Evolutionary conservation across 179 eudicot genomes (phyloP).

Genomic region (Heliamphora pulchella): DNA sequence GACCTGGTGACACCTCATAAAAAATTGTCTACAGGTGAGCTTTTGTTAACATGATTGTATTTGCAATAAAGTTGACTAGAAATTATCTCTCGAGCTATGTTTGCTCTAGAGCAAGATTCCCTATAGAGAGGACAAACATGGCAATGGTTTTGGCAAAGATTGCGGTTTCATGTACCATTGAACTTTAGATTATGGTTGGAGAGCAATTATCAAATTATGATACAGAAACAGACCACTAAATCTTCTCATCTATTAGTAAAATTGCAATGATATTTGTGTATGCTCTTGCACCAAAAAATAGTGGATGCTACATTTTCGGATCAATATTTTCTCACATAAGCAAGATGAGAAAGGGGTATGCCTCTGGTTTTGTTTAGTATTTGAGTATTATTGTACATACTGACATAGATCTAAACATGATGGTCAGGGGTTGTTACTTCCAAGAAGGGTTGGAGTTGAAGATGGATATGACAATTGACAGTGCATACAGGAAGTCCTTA

Average conservation of each 20-base stretch:
- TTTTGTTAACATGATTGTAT: not conserved
- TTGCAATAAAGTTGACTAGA: not conserved
- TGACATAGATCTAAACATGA: not conserved
- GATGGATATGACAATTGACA: conserved; percentile 53
- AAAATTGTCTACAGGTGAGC: not conserved
- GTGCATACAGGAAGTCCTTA: conserved; percentile 55
- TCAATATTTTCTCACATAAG: not conserved
- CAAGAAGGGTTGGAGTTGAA: conserved; percentile 62
- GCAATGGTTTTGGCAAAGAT: conserved; percentile 3
- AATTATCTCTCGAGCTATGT: not conserved
- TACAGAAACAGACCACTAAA: not conserved
- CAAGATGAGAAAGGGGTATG: not conserved
- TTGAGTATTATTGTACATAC: not conserved
- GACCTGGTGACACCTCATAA: not conserved
- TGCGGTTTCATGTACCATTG: not conserved
- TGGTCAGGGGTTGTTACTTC: conserved; percentile 71
- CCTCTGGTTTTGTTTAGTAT: not conserved
- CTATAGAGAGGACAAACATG: not conserved
- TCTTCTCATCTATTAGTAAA: not conserved
- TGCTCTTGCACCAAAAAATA: not conserved
- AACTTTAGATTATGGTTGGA: not conserved
- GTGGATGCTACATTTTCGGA: not conserved
- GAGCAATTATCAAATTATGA: not conserved
- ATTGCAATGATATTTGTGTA: not conserved
- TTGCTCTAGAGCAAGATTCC: not conserved